phyloP scores from a whole-genome alignment of 305 asterid genomes.

The Fraxinus dipetala region DNA sequence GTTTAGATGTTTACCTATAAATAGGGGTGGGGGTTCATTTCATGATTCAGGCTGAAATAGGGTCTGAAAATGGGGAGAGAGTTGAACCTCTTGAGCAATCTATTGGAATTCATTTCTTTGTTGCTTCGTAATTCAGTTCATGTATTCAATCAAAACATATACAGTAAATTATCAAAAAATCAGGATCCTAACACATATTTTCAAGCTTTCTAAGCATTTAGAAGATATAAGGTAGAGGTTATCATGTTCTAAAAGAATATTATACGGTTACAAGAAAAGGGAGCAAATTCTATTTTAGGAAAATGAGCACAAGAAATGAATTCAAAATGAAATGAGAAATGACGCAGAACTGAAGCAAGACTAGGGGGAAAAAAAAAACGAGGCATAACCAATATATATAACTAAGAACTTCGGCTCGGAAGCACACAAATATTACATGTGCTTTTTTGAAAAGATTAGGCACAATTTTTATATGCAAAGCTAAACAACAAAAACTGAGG shows the following conservation, averaged over 20 bases:
- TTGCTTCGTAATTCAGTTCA: background rate
- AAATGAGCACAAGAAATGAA: background rate
- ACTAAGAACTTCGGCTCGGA: background rate
- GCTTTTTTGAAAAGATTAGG: background rate
- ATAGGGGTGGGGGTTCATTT: background rate
- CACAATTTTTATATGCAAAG: background rate
- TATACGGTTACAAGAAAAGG: background rate
- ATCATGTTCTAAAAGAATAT: background rate
- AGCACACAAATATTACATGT: background rate
- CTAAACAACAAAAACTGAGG: background rate
- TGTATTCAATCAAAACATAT: background rate
- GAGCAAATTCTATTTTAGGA: background rate
- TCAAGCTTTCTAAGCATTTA: background rate
- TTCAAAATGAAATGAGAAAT: background rate
- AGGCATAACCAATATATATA: background rate
- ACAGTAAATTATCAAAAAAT: background rate
- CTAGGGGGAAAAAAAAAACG: background rate
- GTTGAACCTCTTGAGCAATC: background rate
- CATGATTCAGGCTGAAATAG: background rate
- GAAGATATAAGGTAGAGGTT: background rate
- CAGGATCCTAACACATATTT: background rate
- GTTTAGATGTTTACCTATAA: background rate
- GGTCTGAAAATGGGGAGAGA: background rate
- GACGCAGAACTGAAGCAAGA: background rate
- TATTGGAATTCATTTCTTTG: background rate